phyloP scores from a whole-genome alignment of 768 basidiomycete species.

The Astraeus odoratus region DNA sequence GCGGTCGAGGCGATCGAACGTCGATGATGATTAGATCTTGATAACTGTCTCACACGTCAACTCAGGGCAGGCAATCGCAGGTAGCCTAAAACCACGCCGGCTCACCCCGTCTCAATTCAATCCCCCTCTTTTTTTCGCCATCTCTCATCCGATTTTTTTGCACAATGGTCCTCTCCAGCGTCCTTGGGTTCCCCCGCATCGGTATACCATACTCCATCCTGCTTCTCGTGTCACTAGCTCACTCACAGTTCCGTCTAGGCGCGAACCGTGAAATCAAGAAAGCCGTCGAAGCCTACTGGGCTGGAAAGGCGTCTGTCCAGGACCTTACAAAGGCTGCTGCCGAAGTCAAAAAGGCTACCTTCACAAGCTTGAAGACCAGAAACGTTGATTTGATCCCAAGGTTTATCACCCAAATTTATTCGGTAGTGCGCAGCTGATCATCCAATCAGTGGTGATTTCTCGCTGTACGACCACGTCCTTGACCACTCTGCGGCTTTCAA shows the following conservation, averaged over 20 bases:
- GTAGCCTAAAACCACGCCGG: conserved; percentile 24
- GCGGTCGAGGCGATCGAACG: not conserved
- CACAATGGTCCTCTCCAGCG: conserved; percentile 72
- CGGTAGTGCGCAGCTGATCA: conserved; percentile 10
- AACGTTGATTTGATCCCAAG: conserved; percentile 91
- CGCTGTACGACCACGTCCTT: conserved; percentile 97
- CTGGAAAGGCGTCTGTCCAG: conserved; percentile 79
- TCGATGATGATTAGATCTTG: not conserved
- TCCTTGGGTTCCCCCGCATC: conserved; percentile 91
- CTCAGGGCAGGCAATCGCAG: conserved; percentile 29
- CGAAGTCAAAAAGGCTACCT: conserved; percentile 82
- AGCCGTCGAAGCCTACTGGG: conserved; percentile 99
- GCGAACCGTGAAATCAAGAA: conserved; percentile 95
- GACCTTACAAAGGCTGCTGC: conserved; percentile 85
- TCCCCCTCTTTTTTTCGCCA: conserved; percentile 12
- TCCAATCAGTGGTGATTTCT: conserved; percentile 83
- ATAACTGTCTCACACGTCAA: not conserved
- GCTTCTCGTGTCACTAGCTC: not conserved
- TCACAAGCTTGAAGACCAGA: conserved; percentile 76
- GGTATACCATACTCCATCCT: conserved; percentile 23
- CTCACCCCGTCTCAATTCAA: not conserved
- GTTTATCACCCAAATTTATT: conserved; percentile 36
- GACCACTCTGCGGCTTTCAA: conserved; percentile 97
- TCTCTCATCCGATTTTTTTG: conserved; percentile 11
- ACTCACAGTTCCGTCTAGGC: conserved; percentile 38